Conservation (phyloP, 2,329 filamentous ascomycete species). For the Bertia moriformis region DNA sequence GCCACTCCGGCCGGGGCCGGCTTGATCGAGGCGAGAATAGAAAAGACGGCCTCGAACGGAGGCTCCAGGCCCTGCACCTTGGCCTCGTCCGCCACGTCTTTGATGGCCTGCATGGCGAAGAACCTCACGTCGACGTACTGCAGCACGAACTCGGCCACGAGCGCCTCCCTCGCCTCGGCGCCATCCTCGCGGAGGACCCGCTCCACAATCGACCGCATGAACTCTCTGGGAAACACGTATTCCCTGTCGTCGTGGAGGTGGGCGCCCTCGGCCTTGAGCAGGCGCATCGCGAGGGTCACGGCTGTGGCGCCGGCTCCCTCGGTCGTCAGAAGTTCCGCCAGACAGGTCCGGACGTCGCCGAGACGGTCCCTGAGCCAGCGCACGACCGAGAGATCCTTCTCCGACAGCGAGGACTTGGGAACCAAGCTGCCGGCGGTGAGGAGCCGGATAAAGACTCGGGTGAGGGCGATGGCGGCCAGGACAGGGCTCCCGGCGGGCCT, state of each 20-base stretch:
- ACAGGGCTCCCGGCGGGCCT: conserved; percentile 32
- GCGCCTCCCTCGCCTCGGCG: conserved; percentile 53
- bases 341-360: conserved; percentile 48
- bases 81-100: conserved; percentile 13
- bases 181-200: conserved; percentile 42
- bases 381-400: conserved; percentile 61
- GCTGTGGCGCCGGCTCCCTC: conserved; percentile 45
- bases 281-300: conserved; percentile 67
- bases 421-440: conserved; percentile 60
- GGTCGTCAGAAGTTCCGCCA: conserved; percentile 21
- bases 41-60: conserved; percentile 42
- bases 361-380: conserved; percentile 67
- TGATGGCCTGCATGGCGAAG: conserved; percentile 62
- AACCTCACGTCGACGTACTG: conserved; percentile 74
- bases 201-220: conserved; percentile 51
- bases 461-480: conserved; percentile 66
- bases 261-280: conserved; percentile 67
- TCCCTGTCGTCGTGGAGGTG: conserved; percentile 44
- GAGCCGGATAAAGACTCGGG: conserved; percentile 71
- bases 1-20: conserved; percentile 55
- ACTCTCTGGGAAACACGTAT: conserved; percentile 53
- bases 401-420: conserved; percentile 47
- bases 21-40: conserved; percentile 52
- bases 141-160: conserved; percentile 63
- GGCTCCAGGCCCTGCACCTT: conserved; percentile 11